Evolutionary conservation across 2,329 filamentous ascomycete genomes (phyloP), one percentile per base, ranked within the genome.

Genomic region (Xylaria sp.): DNA sequence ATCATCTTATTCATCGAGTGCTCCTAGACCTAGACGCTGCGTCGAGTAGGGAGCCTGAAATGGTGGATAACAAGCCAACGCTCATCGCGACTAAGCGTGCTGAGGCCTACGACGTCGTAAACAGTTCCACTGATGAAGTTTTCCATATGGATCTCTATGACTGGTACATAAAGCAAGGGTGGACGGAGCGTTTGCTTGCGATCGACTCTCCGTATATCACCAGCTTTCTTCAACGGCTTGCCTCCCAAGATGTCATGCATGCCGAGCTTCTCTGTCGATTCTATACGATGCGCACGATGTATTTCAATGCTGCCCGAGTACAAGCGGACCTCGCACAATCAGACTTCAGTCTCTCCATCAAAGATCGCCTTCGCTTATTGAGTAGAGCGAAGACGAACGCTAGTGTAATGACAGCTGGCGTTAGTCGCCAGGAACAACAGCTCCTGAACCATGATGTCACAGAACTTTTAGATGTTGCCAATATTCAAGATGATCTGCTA

Each of bases 71-170:
- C 17, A 88, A 91, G 68, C 85, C 87, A 53, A 94, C 92, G 0
- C 77, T 92, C 12, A 86, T 91, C 19, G 88, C 89, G 1, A 94
- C 89, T 49, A 92, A 95, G 76, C 87, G 91, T 67, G 86, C 87
- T 52, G 94, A 99, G 78, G 94, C 95, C 0, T 97, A 98, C 77
- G 87, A 89, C 46, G 91, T 97, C 2, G 93, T 99, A 70, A 92
- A 96, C 73, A 86, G 85, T 61, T 96, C 94, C 0, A 86, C 89
- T 14, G 95, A 99, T 69, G 92, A 97, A 72, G 91, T 97, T 4
- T 99, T 99, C 80, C 90, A 98, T 75, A 96, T 92, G 64, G 92
- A 92, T 71, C 83, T 99, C n/a, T 99, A 97, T 75, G 94, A 97
- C 72, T 99, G 95, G 94, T 99, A 99, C 77, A 88, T 98, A 68